Base-by-base conservation (phyloP, 2,329 filamentous ascomycete genomes). In the Metarhizium guizhouense region DNA sequence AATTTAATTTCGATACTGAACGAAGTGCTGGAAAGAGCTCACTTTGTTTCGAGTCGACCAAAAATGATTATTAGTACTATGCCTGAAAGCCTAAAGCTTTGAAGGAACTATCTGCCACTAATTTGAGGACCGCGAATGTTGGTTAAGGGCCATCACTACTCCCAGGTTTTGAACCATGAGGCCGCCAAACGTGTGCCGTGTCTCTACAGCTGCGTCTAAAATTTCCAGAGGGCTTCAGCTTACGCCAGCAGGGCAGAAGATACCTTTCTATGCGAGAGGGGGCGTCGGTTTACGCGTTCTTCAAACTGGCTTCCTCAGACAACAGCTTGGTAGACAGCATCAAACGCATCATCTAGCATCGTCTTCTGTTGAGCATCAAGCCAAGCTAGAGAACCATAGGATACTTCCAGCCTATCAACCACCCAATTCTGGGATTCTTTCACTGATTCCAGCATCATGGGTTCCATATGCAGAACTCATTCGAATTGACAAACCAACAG, bases 401-500 rank as follows among this genome's bases (percentile, higher is more conserved):
- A 32, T 54, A 47, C 54, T 52, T 45, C 45, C 64, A 18, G 63
- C 68, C n/a, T 93, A 93, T 67, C 68, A 71, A n/a, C 79, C 85
- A n/a, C 88, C 90, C 3, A 85, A 75, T 16, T 82, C 81, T 0
- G 89, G 90, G 14, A 65, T 94, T 5, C 72, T 95, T 34, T 86
- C 89, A 3, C 70, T 76, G 53, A 75, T 95, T 2, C 90, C 90
- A 2, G 59, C 72, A 20, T 81, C 86, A 55, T 84, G 85, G 77
- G 77, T 94, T 3, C 90, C 90, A 1, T 95, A 94, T 65, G 90
- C 84, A 51, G 90, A 95, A 67, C 81, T 95, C 14, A 81, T 88
- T 64, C 86, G 91, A 51, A 76, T 95, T 51, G 86, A 94, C 70
- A 94, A 90, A 65, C 90, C 89, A 1, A 80, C 84, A 0, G 90